phyloP scores from a whole-genome alignment of 2,329 filamentous ascomycete species.

The Colletotrichum echinochloae region DNA sequence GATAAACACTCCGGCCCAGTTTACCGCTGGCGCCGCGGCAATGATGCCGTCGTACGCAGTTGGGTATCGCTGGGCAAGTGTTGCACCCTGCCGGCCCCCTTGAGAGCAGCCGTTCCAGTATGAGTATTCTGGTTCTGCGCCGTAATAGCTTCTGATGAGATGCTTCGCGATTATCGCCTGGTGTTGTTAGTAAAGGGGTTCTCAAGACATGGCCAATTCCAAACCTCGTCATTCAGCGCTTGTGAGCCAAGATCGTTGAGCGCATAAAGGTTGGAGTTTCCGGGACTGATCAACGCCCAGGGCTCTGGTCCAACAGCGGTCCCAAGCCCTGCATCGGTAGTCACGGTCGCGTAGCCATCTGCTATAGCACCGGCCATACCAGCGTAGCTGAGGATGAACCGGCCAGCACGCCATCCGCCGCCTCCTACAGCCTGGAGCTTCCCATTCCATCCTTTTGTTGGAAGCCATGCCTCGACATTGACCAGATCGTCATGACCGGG shows the following conservation, averaged over 20 bases:
- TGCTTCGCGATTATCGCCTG: conserved; percentile 59
- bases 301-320: neutral
- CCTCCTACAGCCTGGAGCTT: conserved; percentile 48
- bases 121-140: conserved; percentile 50
- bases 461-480: conserved; percentile 44
- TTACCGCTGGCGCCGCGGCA: conserved; percentile 57
- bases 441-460: conserved; percentile 45
- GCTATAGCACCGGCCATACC: conserved; percentile 42
- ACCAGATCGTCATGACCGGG: conserved; percentile 43
- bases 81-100: conserved; percentile 69
- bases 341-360: conserved; percentile 42
- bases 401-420: conserved; percentile 43
- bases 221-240: conserved; percentile 18
- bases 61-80: conserved; percentile 65
- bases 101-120: conserved; percentile 71
- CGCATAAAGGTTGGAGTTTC: conserved; percentile 29
- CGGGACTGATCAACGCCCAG: conserved; percentile 41
- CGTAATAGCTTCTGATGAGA: conserved; percentile 61
- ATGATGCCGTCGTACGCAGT: conserved; percentile 69
- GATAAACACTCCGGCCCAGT: conserved; percentile 22
- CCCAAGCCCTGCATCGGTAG: conserved; percentile 41
- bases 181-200: neutral
- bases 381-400: conserved; percentile 32
- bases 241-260: conserved; percentile 17
- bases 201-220: neutral